Evolutionary conservation across 2,329 filamentous ascomycete genomes (phyloP), one percentile per base, ranked within the genome.

Genomic region (Epichloe gansuensis): DNA sequence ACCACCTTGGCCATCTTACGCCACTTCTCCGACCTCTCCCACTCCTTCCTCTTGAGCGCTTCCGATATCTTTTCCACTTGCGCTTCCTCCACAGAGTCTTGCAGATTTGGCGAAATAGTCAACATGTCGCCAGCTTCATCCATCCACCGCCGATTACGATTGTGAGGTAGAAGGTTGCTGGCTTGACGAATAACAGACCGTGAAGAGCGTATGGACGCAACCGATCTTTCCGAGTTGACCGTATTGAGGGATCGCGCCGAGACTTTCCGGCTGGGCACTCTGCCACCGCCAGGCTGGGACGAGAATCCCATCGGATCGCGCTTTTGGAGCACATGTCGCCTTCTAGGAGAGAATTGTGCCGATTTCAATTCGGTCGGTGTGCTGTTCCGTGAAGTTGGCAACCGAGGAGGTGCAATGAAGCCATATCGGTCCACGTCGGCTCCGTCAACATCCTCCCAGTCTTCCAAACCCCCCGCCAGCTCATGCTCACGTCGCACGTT

Each of bases 51-150:
- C 63, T 82, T 84, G 53, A 79, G 65, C 35, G 73, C 70, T 50
- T 81, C 77, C 8, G 74, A 72, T 25, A 75, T 67, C 57, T 71
- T 75, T 49, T 75, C 75, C 12, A 71, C 69, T 54, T 73, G 70
- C 23, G 74, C 74, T 56, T 82, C 78, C 53, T 83, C 80, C 9
- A 70, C 69, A 40, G 75, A 73, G 58, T 80, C 74, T 21, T 74
- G 71, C 43, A 82, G 64, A 13, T 76, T 80, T 4, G 80, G 77
- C 31, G 78, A 72, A 34, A 80, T 64, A 9, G 79, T 77, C 51
- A 85, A 71, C 76, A 85, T 84, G 56, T 82, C 80, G n/a, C 79
- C 78, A 6, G 82, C 81, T 59, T 81, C 78, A 56, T 84, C 80
- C 66, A 82, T 74, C 70, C 74, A 76, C 51, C 77, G 74, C 55